Conservation (phyloP, 345 rosid genomes). For the Brassica cretica region DNA sequence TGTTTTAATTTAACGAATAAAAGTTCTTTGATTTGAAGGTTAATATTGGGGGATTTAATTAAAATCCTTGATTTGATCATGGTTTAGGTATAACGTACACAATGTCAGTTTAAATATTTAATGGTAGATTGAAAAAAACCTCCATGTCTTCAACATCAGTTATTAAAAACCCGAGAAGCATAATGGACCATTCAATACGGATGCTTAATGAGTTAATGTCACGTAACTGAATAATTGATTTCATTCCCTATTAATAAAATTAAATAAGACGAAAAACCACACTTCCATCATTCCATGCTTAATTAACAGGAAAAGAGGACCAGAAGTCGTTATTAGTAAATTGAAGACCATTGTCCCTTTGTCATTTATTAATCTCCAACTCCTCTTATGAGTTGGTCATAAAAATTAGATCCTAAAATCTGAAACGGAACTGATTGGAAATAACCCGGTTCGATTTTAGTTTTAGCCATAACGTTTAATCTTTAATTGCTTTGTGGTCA, state of each 20-base stretch:
- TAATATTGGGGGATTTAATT: background rate
- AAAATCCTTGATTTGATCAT: background rate
- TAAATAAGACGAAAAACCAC: background rate
- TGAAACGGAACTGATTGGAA: background rate
- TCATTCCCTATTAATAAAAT: background rate
- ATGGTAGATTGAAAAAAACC: background rate
- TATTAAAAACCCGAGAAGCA: background rate
- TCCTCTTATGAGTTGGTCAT: background rate
- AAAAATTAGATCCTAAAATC: background rate
- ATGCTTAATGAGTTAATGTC: background rate
- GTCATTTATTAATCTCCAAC: background rate
- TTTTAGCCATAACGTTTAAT: background rate
- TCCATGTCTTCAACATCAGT: conserved; percentile 8
- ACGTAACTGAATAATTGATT: conserved; percentile 13
- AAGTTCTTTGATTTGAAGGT: conserved; percentile 3
- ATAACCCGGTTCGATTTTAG: background rate
- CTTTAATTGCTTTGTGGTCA: too few relatives aligned
- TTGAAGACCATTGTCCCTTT: background rate
- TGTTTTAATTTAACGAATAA: background rate
- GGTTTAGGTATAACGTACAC: conserved; percentile 1
- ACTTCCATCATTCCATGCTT: background rate
- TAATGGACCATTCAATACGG: conserved; percentile 6
- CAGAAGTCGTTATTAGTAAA: background rate
- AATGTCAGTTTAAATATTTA: conserved; percentile 1
- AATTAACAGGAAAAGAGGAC: background rate